Evolutionary conservation across 208 protist genomes (phyloP).

Genomic region (Phytomonas sp.): DNA sequence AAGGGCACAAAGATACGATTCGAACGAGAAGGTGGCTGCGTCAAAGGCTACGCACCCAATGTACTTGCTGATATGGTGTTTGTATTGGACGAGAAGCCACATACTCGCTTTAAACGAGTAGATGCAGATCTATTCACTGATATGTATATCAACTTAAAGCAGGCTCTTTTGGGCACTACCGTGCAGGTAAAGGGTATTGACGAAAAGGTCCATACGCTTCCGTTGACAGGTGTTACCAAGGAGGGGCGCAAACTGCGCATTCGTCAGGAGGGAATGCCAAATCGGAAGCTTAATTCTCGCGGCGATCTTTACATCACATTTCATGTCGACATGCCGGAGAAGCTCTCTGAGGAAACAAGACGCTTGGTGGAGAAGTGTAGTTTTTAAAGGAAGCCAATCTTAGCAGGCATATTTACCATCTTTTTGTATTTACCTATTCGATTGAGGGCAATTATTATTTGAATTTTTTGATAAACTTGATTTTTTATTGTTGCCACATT

Average conservation of each 20-base stretch:
- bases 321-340: conserved; percentile 69
- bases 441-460: conserved; percentile 4
- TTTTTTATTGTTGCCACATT: conserved; percentile 18
- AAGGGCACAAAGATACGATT: conserved; percentile 96
- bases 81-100: conserved; percentile 92
- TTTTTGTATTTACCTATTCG: conserved; percentile 11
- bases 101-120: conserved; percentile 84
- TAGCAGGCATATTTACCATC: not conserved
- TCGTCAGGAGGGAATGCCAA: conserved; percentile 57
- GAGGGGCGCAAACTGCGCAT: conserved; percentile 70
- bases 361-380: conserved; percentile 70
- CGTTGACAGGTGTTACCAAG: conserved; percentile 67
- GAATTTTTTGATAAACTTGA: conserved; percentile 15
- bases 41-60: conserved; percentile 81
- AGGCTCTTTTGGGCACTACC: conserved; percentile 74
- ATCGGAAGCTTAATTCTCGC: conserved; percentile 56
- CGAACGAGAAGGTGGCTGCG: conserved; percentile 70
- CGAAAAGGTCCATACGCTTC: conserved; percentile 33
- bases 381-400: conserved; percentile 32
- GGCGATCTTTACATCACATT: conserved; percentile 77
- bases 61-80: conserved; percentile 94
- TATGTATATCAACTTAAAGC: conserved; percentile 75
- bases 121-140: conserved; percentile 80
- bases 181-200: conserved; percentile 62
- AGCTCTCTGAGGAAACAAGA: conserved; percentile 64